Conservation (phyloP, 2,329 filamentous ascomycete genomes). For the Zymoseptoria pseudotritici region DNA sequence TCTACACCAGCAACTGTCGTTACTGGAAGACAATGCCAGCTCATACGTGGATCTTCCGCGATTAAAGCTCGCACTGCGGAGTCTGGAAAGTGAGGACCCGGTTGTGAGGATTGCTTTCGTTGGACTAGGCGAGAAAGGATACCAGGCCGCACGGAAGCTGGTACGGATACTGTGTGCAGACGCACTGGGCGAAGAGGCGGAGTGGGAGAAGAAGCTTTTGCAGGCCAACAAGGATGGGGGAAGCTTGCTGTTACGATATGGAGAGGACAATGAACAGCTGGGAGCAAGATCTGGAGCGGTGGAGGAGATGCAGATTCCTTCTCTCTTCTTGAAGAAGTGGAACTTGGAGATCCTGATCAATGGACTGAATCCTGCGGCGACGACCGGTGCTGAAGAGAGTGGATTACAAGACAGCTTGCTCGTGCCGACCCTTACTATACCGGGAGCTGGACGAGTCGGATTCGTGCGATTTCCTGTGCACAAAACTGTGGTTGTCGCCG, state of each 20-base stretch:
- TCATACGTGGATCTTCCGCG: slow-evolving; percentile 61
- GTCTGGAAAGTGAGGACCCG: slow-evolving; percentile 49
- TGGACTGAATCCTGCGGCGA: slow-evolving; percentile 35
- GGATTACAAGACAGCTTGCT: slow-evolving; percentile 58
- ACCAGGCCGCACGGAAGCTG: slow-evolving; percentile 54
- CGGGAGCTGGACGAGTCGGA: slow-evolving; percentile 56
- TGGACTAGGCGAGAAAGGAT: slow-evolving; percentile 23
- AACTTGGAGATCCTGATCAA: slow-evolving; percentile 58
- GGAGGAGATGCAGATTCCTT: slow-evolving; percentile 56
- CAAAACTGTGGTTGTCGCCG: slow-evolving; percentile 64
- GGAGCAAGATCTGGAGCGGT: slow-evolving; percentile 44
- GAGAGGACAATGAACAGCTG: slow-evolving; percentile 30
- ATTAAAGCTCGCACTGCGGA: slow-evolving; percentile 62
- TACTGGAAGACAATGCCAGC: slow-evolving; percentile 54
- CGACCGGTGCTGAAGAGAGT: slow-evolving; percentile 27
- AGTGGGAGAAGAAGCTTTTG: slow-evolving; percentile 39
- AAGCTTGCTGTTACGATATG: slow-evolving; percentile 42
- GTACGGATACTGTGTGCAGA: slow-evolving; percentile 53
- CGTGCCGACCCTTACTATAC: slow-evolving; percentile 66
- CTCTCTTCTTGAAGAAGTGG: slow-evolving; percentile 52
- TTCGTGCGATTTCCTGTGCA: slow-evolving; percentile 77
- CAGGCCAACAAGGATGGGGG: slow-evolving; percentile 28
- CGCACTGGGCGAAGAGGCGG: slow-evolving; percentile 34
- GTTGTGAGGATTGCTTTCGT: slow-evolving; percentile 50
- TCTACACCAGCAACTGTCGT: slow-evolving; percentile 52